Evolutionary conservation across 768 basidiomycete species (phyloP).

Genomic region (Amanita subjunquillea): DNA sequence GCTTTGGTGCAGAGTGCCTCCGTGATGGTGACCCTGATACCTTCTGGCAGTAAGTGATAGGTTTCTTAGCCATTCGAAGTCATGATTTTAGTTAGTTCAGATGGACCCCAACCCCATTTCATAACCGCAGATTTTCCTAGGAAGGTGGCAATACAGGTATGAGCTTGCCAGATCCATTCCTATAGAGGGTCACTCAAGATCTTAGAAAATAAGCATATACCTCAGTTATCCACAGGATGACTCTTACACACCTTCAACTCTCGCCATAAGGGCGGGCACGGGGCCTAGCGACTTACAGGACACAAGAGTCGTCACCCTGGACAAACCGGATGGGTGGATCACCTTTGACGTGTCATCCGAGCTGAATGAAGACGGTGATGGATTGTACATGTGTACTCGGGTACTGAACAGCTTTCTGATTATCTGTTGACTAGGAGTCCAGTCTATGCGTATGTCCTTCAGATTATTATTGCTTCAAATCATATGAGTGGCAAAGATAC

Average conservation of each 20-base stretch:
- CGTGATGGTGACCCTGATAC: slow-evolving; percentile 83
- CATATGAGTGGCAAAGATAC: slow-evolving; percentile 99
- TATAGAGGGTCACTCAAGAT: neutral
- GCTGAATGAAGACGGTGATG: slow-evolving; percentile 67
- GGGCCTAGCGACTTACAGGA: slow-evolving; percentile 89
- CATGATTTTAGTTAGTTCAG: slow-evolving; percentile 41
- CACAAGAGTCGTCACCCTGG: slow-evolving; percentile 72
- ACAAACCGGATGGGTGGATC: slow-evolving; percentile 93
- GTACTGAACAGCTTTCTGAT: neutral
- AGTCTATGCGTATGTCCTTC: slow-evolving; percentile 81
- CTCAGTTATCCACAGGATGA: slow-evolving; percentile 82
- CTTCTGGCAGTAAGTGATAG: slow-evolving; percentile 86
- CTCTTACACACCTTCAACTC: slow-evolving; percentile 91
- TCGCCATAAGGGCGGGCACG: slow-evolving; percentile 88
- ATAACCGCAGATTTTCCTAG: slow-evolving; percentile 91
- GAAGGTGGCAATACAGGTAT: slow-evolving; percentile 80
- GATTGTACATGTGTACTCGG: slow-evolving; percentile 36
- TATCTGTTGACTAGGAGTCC: slow-evolving; percentile 48
- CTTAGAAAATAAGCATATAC: slow-evolving; percentile 77
- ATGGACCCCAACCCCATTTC: slow-evolving; percentile 95
- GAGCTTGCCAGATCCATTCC: slow-evolving; percentile 3
- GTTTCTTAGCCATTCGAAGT: neutral
- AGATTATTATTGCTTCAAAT: slow-evolving; percentile 84
- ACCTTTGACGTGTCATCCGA: slow-evolving; percentile 79
- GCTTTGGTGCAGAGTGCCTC: slow-evolving; percentile 90